Conservation (phyloP, 306 rosid species). For the Trifolium subterraneum region DNA sequence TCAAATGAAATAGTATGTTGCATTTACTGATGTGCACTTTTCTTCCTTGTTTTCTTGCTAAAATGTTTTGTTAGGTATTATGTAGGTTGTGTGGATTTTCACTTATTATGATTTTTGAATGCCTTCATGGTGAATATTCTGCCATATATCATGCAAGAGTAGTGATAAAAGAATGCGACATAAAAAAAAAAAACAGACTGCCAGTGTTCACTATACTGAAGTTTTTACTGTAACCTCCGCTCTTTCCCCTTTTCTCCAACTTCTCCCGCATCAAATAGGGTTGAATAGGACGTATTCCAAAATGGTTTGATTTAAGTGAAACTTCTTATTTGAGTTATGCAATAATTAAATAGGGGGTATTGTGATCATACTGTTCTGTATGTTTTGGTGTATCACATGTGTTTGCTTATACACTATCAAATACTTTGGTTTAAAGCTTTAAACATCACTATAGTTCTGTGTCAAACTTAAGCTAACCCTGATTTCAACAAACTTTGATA, state of each 20-base stretch:
- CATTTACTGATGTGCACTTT: conserved; percentile 12
- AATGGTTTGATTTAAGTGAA: conserved; percentile 13
- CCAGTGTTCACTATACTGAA: not conserved
- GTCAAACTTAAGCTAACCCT: not conserved
- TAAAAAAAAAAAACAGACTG: not conserved
- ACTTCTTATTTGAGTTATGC: conserved; percentile 5
- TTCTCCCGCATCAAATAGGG: not conserved
- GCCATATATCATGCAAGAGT: conserved; percentile 18
- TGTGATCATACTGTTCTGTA: conserved; percentile 17
- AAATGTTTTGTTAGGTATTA: conserved; percentile 22
- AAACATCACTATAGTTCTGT: not conserved
- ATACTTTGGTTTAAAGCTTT: not conserved
- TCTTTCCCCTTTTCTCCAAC: not conserved
- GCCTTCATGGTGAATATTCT: not conserved
- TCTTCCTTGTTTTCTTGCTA: conserved; percentile 24
- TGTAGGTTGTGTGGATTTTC: conserved; percentile 17
- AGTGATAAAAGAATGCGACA: conserved; percentile 12
- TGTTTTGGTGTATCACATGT: not conserved
- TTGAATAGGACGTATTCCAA: not conserved
- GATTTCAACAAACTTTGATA: not conserved
- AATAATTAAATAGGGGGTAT: conserved; percentile 16
- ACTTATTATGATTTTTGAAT: conserved; percentile 26
- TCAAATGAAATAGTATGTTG: conserved; percentile 34
- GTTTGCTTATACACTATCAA: not conserved
- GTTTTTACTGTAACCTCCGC: conserved; percentile 14